Evolutionary conservation across 139 green algal species (phyloP), one percentile per base, ranked within the genome.

Genomic region (Picochlorum costavermella): DNA sequence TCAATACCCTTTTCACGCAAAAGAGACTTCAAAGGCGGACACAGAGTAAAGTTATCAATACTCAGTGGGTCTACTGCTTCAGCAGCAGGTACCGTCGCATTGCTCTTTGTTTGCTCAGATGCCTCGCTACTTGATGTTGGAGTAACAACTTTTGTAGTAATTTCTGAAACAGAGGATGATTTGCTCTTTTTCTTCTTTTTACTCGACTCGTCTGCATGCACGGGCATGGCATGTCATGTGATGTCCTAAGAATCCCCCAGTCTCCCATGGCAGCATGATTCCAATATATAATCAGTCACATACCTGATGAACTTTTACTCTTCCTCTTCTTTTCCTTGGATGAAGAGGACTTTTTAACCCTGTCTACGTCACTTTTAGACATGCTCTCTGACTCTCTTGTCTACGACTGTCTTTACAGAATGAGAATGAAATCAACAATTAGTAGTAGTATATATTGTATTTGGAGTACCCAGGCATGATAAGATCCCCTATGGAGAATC

Each of bases 1-100:
- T 90, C 64, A 62, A 98, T 97, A 31, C 86, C 86, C 73, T 93
- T 90, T 29, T 56, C 64, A 5, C 68, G 55, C 62, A 98, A 76
- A 64, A 86, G 73, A 3, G 59, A 66, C 70, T 92, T 93, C 43
- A 97, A 71, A 9, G 61, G 59, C 9, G 71, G 68, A 28, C 59
- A 79, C 5, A 96, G 75, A 13, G 64, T 59, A 61, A 95, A 95
- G 63, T 90, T 91, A 73, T 94, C 84, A 9, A 96, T 63, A 4
- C 72, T 64, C 12, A 88, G 53, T 2, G 83, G 75, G 61, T 90
- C 73, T 8, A 40, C 33, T 40, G 33, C 33, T 40, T 40, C 46
- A 40, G 56, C 58, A 29, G 60, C 36, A 12, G 58, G 48, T n/a
- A 59, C 14, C 20, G 25, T 29, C 20, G 58, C 58, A 40, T 40